These are phyloP conservation scores for Prunus kanzakura DNA, from an alignment of 306 rosid genomes.

Conservation along the genomic window DNA sequence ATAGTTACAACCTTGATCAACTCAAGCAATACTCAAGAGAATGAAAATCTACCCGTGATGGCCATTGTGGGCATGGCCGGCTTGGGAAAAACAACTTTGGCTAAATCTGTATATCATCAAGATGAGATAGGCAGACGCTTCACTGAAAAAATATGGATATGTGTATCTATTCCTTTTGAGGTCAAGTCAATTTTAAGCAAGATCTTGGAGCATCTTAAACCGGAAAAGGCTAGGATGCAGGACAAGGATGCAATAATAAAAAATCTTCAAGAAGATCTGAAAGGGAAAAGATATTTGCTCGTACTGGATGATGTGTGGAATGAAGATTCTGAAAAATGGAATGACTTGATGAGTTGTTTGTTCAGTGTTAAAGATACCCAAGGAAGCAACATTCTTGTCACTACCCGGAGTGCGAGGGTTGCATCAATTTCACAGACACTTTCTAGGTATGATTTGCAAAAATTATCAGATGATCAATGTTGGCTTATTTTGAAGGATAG, in stretches of 20 bases:
- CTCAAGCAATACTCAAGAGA: neutral
- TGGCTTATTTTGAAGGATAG: neutral
- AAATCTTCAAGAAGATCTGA: slow-evolving; percentile 6
- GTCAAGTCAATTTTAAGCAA: slow-evolving; percentile 5
- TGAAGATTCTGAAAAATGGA: slow-evolving; percentile 3
- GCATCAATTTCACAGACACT: neutral
- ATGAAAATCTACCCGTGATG: neutral
- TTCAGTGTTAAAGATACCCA: neutral
- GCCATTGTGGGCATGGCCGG: slow-evolving; percentile 25
- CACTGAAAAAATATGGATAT: slow-evolving; percentile 13
- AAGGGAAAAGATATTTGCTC: slow-evolving; percentile 14
- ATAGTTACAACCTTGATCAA: neutral
- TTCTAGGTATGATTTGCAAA: neutral
- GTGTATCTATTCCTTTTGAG: slow-evolving; percentile 18
- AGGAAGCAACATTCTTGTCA: slow-evolving; percentile 12
- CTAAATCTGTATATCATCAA: neutral
- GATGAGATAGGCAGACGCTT: neutral
- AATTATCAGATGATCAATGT: neutral
- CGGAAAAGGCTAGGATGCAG: neutral
- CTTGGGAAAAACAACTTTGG: slow-evolving; percentile 20
- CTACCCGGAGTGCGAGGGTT: neutral
- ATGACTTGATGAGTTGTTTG: slow-evolving; percentile 14
- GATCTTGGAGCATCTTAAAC: slow-evolving; percentile 1
- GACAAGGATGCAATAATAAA: neutral
- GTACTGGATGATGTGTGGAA: slow-evolving; percentile 26